A percentile compares a stretch with the other conserved stretches of the same genome.
phyloP scores from a whole-genome alignment of 768 basidiomycete genomes.

The Chiua virens region DNA sequence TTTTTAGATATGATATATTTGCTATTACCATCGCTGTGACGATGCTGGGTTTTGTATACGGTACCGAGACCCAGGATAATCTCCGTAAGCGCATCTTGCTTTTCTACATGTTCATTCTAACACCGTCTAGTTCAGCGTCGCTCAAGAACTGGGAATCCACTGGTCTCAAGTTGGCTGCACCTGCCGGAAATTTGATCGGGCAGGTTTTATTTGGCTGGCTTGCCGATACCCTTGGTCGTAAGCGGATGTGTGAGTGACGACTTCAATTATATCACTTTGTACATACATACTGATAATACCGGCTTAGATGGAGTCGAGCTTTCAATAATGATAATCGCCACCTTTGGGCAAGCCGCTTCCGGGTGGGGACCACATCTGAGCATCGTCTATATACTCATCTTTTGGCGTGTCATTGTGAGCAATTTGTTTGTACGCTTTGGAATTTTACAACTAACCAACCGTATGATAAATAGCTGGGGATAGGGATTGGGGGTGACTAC shows the following conservation, averaged over 20 bases:
- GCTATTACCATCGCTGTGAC: constrained; percentile 80
- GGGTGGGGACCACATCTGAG: constrained; percentile 59
- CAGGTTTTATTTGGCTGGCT: constrained; percentile 77
- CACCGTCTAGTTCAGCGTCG: neutral
- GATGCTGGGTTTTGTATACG: constrained; percentile 83
- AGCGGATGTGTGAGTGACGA: constrained; percentile 63
- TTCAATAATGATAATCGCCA: too few relatives aligned
- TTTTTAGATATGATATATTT: constrained; percentile 67
- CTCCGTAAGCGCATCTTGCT: neutral
- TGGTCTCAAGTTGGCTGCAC: constrained; percentile 71
- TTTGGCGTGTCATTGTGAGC: constrained; percentile 73
- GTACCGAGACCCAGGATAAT: constrained; percentile 18
- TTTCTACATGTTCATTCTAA: constrained; percentile 26
- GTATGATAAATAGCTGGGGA: constrained; percentile 49
- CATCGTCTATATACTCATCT: constrained; percentile 69
- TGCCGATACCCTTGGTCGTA: constrained; percentile 71
- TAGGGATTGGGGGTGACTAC: constrained; percentile 87
- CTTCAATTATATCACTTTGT: neutral
- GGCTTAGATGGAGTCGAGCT: too few relatives aligned
- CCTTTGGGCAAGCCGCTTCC: too few relatives aligned
- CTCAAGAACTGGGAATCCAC: constrained; percentile 55
- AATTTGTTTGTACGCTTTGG: neutral
- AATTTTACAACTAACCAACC: constrained; percentile 31
- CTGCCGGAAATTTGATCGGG: constrained; percentile 70
- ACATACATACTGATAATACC: neutral